A percentile compares a stretch with the other conserved stretches of the same genome.
Evolutionary conservation across 371 early-diverging fungal genomes (phyloP).

Genomic region (Mortierella sp.): DNA sequence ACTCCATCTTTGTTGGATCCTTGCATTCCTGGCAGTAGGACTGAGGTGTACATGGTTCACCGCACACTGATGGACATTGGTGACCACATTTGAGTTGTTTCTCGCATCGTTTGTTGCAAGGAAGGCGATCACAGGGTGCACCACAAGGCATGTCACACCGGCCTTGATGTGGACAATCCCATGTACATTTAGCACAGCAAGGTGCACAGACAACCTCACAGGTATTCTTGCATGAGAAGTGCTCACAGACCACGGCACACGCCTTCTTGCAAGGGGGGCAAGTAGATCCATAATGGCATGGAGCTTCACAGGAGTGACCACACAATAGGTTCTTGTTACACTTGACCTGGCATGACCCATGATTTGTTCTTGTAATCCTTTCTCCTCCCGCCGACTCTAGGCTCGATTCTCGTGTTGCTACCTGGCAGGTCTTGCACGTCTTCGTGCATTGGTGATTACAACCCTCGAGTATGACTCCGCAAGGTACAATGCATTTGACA

Average conservation of each 20-base stretch:
- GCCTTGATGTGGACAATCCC: constrained; percentile 55
- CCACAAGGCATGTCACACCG: constrained; percentile 53
- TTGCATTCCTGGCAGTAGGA: constrained; percentile 42
- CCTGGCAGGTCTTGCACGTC: constrained; percentile 27
- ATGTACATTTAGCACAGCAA: constrained; percentile 54
- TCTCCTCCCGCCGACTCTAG: not conserved
- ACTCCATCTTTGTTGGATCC: not conserved
- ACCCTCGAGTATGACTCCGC: constrained; percentile 10
- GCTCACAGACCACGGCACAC: constrained; percentile 51
- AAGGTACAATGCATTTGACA: not conserved
- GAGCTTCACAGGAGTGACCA: constrained; percentile 32
- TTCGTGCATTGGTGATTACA: constrained; percentile 47
- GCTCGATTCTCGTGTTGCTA: not conserved
- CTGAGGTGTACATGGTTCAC: constrained; percentile 39
- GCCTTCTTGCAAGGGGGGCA: constrained; percentile 51
- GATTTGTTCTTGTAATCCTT: not conserved
- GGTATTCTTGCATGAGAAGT: constrained; percentile 39
- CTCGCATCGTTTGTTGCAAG: constrained; percentile 56
- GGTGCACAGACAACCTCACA: constrained; percentile 50
- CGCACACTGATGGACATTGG: constrained; percentile 57
- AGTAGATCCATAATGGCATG: constrained; percentile 30
- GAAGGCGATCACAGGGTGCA: constrained; percentile 57
- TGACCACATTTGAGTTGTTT: constrained; percentile 54
- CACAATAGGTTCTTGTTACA: constrained; percentile 30
- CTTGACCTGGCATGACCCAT: constrained; percentile 1